Evolutionary conservation across 2,329 filamentous ascomycete genomes (phyloP).

Genomic region (Falciphora oryzae): DNA sequence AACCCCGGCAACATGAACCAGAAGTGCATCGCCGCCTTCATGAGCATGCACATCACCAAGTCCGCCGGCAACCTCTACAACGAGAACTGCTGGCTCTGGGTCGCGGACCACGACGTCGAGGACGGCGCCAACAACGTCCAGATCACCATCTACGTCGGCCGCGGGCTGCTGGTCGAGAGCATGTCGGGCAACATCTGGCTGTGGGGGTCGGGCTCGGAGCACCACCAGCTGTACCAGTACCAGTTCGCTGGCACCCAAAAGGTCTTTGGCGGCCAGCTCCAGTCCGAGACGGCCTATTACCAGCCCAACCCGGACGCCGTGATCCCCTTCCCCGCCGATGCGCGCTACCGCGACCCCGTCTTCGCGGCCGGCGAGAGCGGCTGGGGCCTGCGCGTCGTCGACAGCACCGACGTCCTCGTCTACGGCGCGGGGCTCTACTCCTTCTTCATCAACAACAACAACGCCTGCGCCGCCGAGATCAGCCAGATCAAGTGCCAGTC

Average conservation of each 20-base stretch:
- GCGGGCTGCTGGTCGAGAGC: slow-evolving; percentile 32
- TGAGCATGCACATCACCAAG: slow-evolving; percentile 36
- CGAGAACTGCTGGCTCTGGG: slow-evolving; percentile 47
- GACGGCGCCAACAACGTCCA: slow-evolving; percentile 22
- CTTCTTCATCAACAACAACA: slow-evolving; percentile 55
- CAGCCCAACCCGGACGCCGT: slow-evolving; percentile 52
- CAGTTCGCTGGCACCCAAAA: slow-evolving; percentile 51
- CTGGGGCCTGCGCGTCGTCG: slow-evolving; percentile 56
- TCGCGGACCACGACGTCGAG: slow-evolving; percentile 47
- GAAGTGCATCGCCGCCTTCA: slow-evolving; percentile 31
- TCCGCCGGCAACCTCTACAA: slow-evolving; percentile 33
- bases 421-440: slow-evolving; percentile 58
- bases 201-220: slow-evolving; percentile 54
- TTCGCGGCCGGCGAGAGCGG: slow-evolving; percentile 39
- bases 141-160: slow-evolving; percentile 26
- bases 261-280: slow-evolving; percentile 54
- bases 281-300: slow-evolving; percentile 64
- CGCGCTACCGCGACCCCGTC: slow-evolving; percentile 37
- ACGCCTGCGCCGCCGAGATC: slow-evolving; percentile 28
- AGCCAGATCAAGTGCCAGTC: slow-evolving; percentile 35
- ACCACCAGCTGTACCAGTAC: slow-evolving; percentile 58
- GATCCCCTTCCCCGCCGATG: slow-evolving; percentile 41
- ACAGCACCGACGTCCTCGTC: slow-evolving; percentile 43
- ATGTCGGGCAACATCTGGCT: slow-evolving; percentile 44
- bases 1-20: slow-evolving; percentile 23